Base-by-base conservation (phyloP, 129 eudicot species). In the Arctium minus region DNA sequence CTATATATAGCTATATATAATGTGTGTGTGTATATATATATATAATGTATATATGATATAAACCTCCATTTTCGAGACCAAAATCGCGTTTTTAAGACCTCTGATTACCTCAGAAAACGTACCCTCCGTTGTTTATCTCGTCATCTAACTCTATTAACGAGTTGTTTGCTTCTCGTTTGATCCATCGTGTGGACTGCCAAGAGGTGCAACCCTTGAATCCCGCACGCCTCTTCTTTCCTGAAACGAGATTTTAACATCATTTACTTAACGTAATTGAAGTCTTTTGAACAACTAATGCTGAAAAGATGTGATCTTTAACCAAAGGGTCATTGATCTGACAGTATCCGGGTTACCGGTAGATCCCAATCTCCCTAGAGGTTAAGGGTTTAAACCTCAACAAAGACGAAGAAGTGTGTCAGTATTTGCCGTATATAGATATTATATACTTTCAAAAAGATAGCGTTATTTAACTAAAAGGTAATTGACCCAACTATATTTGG, bases 151-250 rank as follows among this genome's bases (percentile, higher is more conserved):
- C 70, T 65, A 38, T 74, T 79, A 75, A 60, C 39, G 67, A 62
- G 77, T 81, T 60, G 32, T 81, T 10, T 70, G 65, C 80, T 86
- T 90, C 85, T 74, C 75, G 30, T 72, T 56, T 68, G 78, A 82
- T 79, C 42, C 85, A 53, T 84, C 84, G 48, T 50, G 79, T 1
- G 78, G 83, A 73, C 85, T 81, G 18, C 85, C 86, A 70, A 50
- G 81, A 75, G 89, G 84, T 68, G 91, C 89, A 76, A 75, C 77
- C 65, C 72, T 73, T 15, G 81, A 72, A 50, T 50, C 87, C 81
- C 81, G 80, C 80, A 76, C 82, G 0, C 86, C 79, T 69, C 80
- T 84, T 81, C 86, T 82, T 32, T 86, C 94, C 94, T 90, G 73
- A 68, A 75, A 84, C 75, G 37, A 7, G 50, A 73, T 68, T 29